A percentile compares a stretch with the other conserved stretches of the same genome.
Conservation (phyloP, 768 basidiomycete species). For the Clitopilus passeckerianus region DNA sequence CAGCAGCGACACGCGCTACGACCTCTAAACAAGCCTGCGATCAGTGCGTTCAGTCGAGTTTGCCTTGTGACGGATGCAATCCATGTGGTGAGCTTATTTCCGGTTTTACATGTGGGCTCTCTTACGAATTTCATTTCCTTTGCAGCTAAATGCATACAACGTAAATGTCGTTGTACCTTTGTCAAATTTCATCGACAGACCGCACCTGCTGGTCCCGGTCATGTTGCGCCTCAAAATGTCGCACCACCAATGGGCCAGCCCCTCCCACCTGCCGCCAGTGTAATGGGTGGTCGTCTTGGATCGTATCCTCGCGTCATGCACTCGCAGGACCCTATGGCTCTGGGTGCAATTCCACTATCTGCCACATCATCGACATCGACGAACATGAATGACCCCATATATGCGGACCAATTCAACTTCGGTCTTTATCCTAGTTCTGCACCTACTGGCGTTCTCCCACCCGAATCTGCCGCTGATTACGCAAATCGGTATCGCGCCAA, state of each 20-base stretch:
- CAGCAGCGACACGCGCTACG: slow-evolving; percentile 64
- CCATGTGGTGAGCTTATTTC: slow-evolving; percentile 57
- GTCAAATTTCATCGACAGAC: slow-evolving; percentile 1
- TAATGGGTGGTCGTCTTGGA: not conserved
- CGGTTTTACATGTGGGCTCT: slow-evolving; percentile 1
- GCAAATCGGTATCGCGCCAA: not conserved
- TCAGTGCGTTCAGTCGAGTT: slow-evolving; percentile 70
- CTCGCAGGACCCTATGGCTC: not conserved
- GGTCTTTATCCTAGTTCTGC: not conserved
- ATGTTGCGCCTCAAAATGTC: not conserved
- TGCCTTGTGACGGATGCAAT: slow-evolving; percentile 76
- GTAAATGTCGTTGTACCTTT: slow-evolving; percentile 1
- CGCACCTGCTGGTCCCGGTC: slow-evolving; percentile 1
- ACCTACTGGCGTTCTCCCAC: not conserved
- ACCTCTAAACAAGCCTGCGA: slow-evolving; percentile 84
- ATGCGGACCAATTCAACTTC: not conserved
- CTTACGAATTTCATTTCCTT: not conserved
- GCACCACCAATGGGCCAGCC: not conserved
- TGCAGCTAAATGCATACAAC: not conserved
- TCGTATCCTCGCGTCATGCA: not conserved
- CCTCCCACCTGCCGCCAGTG: not conserved
- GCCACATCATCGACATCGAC: not conserved
- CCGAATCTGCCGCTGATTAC: not conserved
- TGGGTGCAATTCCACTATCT: not conserved
- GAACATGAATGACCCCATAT: not conserved